phyloP scores from a whole-genome alignment of 2,329 filamentous ascomycete species.

The Lasiodiplodia gonubiensis region DNA sequence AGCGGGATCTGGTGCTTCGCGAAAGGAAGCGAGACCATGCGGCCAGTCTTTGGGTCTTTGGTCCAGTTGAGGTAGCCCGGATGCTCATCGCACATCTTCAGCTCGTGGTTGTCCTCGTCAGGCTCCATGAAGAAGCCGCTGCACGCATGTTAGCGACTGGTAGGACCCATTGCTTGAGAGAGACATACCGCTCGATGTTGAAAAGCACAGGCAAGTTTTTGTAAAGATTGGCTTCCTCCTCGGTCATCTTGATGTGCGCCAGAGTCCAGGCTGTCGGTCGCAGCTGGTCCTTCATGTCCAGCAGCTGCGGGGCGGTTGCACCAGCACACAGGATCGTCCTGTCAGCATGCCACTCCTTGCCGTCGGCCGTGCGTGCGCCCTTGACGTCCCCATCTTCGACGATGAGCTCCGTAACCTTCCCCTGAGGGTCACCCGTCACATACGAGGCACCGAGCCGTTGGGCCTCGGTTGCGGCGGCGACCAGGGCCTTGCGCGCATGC shows the following conservation, averaged over 20 bases:
- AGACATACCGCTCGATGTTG: conserved; percentile 47
- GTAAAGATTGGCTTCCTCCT: conserved; percentile 53
- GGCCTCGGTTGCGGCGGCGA: conserved; percentile 54
- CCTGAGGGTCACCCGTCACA: conserved; percentile 48
- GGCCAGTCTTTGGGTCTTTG: conserved; percentile 24
- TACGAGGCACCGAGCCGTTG: conserved; percentile 55
- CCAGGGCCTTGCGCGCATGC: conserved; percentile 57
- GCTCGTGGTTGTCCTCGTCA: conserved; percentile 52
- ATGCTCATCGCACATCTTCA: conserved; percentile 63
- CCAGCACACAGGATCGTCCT: conserved; percentile 57
- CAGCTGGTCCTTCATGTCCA: conserved; percentile 60
- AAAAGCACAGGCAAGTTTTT: conserved; percentile 57
- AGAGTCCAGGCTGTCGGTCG: conserved; percentile 62
- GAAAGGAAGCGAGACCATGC: conserved; percentile 47
- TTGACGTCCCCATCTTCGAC: conserved; percentile 44
- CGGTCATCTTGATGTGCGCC: conserved; percentile 57
- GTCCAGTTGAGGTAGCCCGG: conserved; percentile 61
- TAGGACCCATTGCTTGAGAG: background rate
- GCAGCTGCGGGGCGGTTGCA: conserved; percentile 53
- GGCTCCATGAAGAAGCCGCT: conserved; percentile 59
- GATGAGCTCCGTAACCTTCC: conserved; percentile 49
- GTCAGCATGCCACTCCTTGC: conserved; percentile 49
- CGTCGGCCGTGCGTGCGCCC: conserved; percentile 54
- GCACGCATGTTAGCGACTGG: background rate
- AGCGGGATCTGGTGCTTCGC: conserved; percentile 55